Evolutionary conservation across 2,329 filamentous ascomycete species (phyloP), one percentile per base, ranked within the genome.

Genomic region (Fusarium sp.): DNA sequence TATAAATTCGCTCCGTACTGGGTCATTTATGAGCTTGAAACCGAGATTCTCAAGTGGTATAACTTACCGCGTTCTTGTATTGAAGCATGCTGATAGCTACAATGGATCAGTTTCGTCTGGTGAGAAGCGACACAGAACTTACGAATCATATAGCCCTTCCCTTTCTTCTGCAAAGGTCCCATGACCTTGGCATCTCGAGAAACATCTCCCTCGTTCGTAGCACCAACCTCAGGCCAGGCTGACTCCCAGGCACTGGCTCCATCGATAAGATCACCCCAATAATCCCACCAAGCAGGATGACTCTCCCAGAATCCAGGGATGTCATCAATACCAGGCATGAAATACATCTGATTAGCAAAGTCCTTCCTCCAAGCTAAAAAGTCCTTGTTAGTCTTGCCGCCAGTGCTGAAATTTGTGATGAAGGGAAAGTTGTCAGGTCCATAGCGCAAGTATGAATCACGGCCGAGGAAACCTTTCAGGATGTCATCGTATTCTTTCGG

Each of bases 31-130:
- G n/a, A n/a, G n/a, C n/a, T n/a, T n/a, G n/a, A n/a, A n/a, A n/a
- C n/a, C n/a, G n/a, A n/a, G n/a, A n/a, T n/a, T n/a, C n/a, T n/a
- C n/a, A 21, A 8, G 26, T 17, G 11, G 5, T 6, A 19, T n/a
- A 19, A 50, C 33, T 26, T 17, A 50, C 46, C 21, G 46, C 33
- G n/a, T 50, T 39, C 21, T 50, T 50, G 9, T 50, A 50, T 19
- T 50, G 46, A 26, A 50, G 46, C 46, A 50, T 39, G 10, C 46
- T 50, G 33, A 39, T 24, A 21, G 46, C 46, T n/a, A n/a, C n/a
- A n/a, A n/a, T n/a, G n/a, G n/a, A n/a, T n/a, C n/a, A n/a, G n/a
- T n/a, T n/a, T n/a, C n/a, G n/a, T n/a, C n/a, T n/a, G n/a, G n/a
- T n/a, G n/a, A n/a, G n/a, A n/a, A n/a, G n/a, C n/a, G n/a, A n/a